Evolutionary conservation across 805 yeast genomes (phyloP).

Genomic region (Hanseniaspora vineae): DNA sequence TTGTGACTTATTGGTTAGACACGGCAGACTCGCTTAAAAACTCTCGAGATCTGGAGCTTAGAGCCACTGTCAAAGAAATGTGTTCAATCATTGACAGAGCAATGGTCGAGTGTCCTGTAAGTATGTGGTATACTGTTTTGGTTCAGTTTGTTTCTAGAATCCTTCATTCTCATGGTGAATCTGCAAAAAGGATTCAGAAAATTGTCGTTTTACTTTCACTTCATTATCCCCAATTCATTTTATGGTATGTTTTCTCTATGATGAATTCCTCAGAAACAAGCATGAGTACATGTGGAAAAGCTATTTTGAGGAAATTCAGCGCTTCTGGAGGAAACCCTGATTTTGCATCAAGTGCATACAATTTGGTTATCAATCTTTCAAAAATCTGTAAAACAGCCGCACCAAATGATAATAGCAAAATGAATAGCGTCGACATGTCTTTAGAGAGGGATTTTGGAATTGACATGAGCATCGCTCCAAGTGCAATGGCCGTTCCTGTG

Average conservation of each 20-base stretch:
- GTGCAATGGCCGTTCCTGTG: slow-evolving; percentile 59
- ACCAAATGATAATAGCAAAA: slow-evolving; percentile 4
- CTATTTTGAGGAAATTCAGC: slow-evolving; percentile 25
- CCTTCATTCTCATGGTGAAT: slow-evolving; percentile 43
- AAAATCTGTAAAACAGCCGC: slow-evolving; percentile 7
- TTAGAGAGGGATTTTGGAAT: slow-evolving; percentile 31
- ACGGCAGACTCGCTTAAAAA: slow-evolving; percentile 27
- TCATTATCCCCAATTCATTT: slow-evolving; percentile 65
- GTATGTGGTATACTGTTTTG: slow-evolving; percentile 68
- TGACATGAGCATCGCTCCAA: slow-evolving; percentile 30
- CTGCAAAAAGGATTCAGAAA: slow-evolving; percentile 41
- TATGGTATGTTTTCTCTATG: slow-evolving; percentile 64
- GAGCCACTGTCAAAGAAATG: slow-evolving; percentile 31
- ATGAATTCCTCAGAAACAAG: slow-evolving; percentile 41
- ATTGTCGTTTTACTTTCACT: slow-evolving; percentile 45
- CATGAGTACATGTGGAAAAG: slow-evolving; percentile 34
- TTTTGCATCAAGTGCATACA: neutral
- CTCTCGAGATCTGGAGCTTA: slow-evolving; percentile 5
- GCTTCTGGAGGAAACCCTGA: neutral
- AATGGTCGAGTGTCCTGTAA: slow-evolving; percentile 34
- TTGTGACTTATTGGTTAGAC: slow-evolving; percentile 87
- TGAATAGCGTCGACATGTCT: slow-evolving; percentile 17
- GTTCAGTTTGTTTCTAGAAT: slow-evolving; percentile 80
- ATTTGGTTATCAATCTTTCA: slow-evolving; percentile 1
- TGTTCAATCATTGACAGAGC: slow-evolving; percentile 35